Base-by-base conservation (phyloP, 2,329 filamentous ascomycete genomes). In the Verticillium albo-atrum region DNA sequence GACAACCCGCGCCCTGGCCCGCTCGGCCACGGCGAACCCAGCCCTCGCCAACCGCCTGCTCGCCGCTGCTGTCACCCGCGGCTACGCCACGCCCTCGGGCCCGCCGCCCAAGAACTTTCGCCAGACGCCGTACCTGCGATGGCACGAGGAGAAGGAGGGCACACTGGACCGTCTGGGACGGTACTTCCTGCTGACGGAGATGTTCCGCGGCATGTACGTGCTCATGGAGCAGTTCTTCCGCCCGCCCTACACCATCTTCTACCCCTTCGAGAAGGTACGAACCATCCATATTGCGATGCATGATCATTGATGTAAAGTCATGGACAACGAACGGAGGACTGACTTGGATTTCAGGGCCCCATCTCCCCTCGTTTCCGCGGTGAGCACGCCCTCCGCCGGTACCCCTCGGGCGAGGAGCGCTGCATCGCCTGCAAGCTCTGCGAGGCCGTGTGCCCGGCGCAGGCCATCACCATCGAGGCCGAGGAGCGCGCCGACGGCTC, bases 401-500 rank as follows among this genome's bases (percentile, higher is more conserved):
- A 99, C 77, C 95, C 95, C 30, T 96, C 94, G 3, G 95, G 95
- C 67, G 95, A 99, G 80, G 95, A 99, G 82, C 90, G 95, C 69
- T 99, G 95, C 83, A 99, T 99, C 78, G 95, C 95, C 68, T 99
- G 95, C 90, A 99, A 99, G 84, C 88, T 99, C 61, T 99, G 95
- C 80, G 95, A 99, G 81, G 95, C 95, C 69, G 83, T 87, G 76
- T 99, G 95, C 85, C 95, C 95, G 50, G 95, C 95, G 60, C 91
- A 97, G 79, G 95, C 95, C 71, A 99, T 99, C 77, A 99, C 95
- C 57, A 99, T 99, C 70, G 95, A 99, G 81, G 95, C 95, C 60
- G 95, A 99, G 77, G 95, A 99, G 83, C 92, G 95, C 73, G 91
- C 91, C 72, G 95, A 99, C 71, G 95, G 95, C 64, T 96, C 91